phyloP scores from a whole-genome alignment of 1,139 yeast genomes.

The Magnusiomyces sp. region DNA sequence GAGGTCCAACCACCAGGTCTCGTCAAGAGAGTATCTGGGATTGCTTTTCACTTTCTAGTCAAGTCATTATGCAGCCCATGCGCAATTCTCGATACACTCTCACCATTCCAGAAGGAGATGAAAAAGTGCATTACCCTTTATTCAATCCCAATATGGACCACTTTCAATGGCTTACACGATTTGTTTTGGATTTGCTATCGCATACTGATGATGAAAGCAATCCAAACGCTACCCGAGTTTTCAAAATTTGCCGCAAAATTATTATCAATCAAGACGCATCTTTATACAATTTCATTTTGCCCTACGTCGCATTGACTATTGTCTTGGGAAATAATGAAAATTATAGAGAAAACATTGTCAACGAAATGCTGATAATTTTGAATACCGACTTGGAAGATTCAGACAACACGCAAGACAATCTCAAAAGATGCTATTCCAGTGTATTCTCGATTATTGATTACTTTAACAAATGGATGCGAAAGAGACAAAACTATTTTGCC shows the following conservation, averaged over 20 bases:
- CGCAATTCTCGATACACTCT: constrained; percentile 62
- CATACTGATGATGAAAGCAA: constrained; percentile 28
- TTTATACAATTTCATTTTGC: constrained; percentile 64
- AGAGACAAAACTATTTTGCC: constrained; percentile 24
- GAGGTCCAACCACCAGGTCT: constrained; percentile 1
- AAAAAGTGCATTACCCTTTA: constrained; percentile 36
- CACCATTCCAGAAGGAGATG: constrained; percentile 35
- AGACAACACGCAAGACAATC: constrained; percentile 50
- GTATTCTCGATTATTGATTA: constrained; percentile 77
- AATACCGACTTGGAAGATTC: constrained; percentile 32
- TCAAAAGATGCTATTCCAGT: constrained; percentile 43
- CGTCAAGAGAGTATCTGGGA: constrained; percentile 39
- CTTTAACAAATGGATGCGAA: constrained; percentile 64
- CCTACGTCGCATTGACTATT: constrained; percentile 66
- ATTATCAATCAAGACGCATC: constrained; percentile 55
- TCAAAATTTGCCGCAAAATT: constrained; percentile 56
- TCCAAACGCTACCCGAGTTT: constrained; percentile 42
- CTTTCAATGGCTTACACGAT: constrained; percentile 58
- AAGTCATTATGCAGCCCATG: constrained; percentile 69
- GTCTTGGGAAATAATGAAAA: constrained; percentile 44
- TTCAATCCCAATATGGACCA: constrained; percentile 37
- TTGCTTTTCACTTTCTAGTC: constrained; percentile 56
- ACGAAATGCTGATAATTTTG: constrained; percentile 55
- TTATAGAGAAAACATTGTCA: constrained; percentile 40
- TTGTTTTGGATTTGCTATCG: constrained; percentile 59